Evolutionary conservation across 148 eudicot species (phyloP).

Genomic region (Mesembryanthemum crystallinum): DNA sequence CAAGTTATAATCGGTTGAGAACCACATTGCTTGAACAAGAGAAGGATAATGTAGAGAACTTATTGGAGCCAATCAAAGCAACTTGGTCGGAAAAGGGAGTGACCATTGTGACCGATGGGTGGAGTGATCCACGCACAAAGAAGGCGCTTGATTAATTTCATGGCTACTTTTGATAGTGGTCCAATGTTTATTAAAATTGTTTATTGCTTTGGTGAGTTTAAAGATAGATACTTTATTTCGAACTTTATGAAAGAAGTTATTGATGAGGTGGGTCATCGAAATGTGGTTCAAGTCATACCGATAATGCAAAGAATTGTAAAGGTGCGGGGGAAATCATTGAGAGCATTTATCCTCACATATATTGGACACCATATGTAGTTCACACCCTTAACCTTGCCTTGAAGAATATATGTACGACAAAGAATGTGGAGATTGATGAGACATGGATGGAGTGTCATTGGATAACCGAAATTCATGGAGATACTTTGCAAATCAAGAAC

Average conservation of each 20-base stretch:
- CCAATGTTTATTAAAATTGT: slow-evolving; percentile 19
- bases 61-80: too few relatives aligned
- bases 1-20: too few relatives aligned
- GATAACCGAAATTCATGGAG: slow-evolving; percentile 15
- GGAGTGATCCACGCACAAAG: slow-evolving; percentile 24
- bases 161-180: slow-evolving; percentile 15
- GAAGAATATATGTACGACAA: slow-evolving; percentile 26
- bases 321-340: slow-evolving; percentile 13
- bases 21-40: too few relatives aligned
- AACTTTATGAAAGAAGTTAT: slow-evolving; percentile 4
- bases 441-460: not conserved
- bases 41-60: too few relatives aligned
- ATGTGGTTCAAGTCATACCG: slow-evolving; percentile 13
- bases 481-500: slow-evolving; percentile 17
- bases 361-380: slow-evolving; percentile 24
- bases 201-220: not conserved
- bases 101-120: not conserved
- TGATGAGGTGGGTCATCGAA: slow-evolving; percentile 2
- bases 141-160: slow-evolving; percentile 27
- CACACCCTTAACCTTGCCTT: slow-evolving; percentile 23
- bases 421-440: not conserved
- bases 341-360: slow-evolving; percentile 7
- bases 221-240: slow-evolving; percentile 11
- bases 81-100: too few relatives aligned
- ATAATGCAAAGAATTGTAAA: slow-evolving; percentile 23